These are phyloP conservation scores for Kwoniella pini DNA, from an alignment of 768 basidiomycete genomes.

Conservation along the genomic window DNA sequence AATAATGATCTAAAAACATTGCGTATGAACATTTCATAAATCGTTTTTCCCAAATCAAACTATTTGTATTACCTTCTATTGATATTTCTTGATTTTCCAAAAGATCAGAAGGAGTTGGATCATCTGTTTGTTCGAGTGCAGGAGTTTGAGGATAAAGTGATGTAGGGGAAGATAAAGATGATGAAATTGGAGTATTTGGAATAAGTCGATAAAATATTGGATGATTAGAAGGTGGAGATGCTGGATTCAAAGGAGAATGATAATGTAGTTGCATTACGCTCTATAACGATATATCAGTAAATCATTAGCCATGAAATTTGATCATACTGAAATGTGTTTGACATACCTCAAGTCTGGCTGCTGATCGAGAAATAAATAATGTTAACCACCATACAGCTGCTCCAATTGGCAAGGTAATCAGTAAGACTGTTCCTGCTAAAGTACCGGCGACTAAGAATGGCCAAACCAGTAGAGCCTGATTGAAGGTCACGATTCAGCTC, in stretches of 20 bases:
- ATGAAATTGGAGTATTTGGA: conserved; percentile 16
- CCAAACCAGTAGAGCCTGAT: conserved; percentile 51
- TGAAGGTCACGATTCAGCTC: too few relatives aligned
- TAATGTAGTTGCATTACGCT: conserved; percentile 50
- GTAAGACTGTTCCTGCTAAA: conserved; percentile 50
- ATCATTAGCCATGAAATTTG: neutral
- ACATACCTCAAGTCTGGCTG: conserved; percentile 48
- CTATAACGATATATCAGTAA: conserved; percentile 21
- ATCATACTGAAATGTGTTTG: neutral
- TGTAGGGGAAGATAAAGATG: conserved; percentile 17
- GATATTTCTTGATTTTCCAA: neutral
- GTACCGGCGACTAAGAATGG: conserved; percentile 52
- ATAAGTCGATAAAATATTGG: conserved; percentile 50
- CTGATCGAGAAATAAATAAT: conserved; percentile 50
- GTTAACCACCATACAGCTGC: conserved; percentile 53
- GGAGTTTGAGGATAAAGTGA: conserved; percentile 1
- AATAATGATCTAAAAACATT: conserved; percentile 52
- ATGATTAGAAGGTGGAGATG: conserved; percentile 34
- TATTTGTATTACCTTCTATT: neutral
- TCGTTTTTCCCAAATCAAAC: conserved; percentile 45
- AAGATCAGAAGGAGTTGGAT: neutral
- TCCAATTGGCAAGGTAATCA: conserved; percentile 52
- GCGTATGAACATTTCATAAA: conserved; percentile 52
- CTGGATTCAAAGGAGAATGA: conserved; percentile 35
- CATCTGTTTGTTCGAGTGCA: neutral